Conservation (phyloP, 2,329 filamentous ascomycete species). For the Dactylella cylindrospora region DNA sequence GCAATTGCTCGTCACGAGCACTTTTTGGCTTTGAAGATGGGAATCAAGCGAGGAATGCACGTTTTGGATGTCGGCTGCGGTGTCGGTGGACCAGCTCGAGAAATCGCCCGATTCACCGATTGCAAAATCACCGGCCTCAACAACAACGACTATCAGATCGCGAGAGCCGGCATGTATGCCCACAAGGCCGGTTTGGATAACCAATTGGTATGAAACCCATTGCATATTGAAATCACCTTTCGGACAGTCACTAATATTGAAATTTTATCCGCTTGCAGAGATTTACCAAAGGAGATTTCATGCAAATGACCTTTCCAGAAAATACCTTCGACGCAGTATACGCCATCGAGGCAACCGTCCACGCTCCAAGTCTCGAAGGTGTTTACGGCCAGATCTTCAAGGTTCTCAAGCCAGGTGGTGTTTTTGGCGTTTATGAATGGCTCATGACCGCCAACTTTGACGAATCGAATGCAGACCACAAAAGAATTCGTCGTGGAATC, state of each 20-base stretch:
- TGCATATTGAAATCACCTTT: not conserved
- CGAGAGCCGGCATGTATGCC: constrained; percentile 85
- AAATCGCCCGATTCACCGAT: constrained; percentile 94
- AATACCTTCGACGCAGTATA: constrained; percentile 94
- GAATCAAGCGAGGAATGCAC: constrained; percentile 79
- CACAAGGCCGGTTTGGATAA: constrained; percentile 74
- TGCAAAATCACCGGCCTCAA: constrained; percentile 88
- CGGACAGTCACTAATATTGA: not conserved
- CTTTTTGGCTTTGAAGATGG: constrained; percentile 88
- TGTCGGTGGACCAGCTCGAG: constrained; percentile 89
- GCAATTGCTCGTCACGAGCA: constrained; percentile 96
- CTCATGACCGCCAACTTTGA: constrained; percentile 96
- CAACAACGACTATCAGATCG: constrained; percentile 99
- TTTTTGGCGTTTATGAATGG: constrained; percentile 98
- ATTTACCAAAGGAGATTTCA: constrained; percentile 96
- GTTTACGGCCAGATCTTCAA: constrained; percentile 95
- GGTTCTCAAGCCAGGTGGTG: constrained; percentile 90
- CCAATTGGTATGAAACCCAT: constrained; percentile 60
- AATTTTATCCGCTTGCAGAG: constrained; percentile 51
- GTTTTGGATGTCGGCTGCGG: constrained; percentile 96
- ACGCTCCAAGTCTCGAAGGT: constrained; percentile 84
- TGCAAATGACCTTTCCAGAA: constrained; percentile 96
- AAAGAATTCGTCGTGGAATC: constrained; percentile 87
- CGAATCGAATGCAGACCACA: constrained; percentile 81
- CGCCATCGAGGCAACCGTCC: constrained; percentile 94